Base-by-base conservation (phyloP, 1,284 basidiomycete species). In the Cryptococcus sp. region DNA sequence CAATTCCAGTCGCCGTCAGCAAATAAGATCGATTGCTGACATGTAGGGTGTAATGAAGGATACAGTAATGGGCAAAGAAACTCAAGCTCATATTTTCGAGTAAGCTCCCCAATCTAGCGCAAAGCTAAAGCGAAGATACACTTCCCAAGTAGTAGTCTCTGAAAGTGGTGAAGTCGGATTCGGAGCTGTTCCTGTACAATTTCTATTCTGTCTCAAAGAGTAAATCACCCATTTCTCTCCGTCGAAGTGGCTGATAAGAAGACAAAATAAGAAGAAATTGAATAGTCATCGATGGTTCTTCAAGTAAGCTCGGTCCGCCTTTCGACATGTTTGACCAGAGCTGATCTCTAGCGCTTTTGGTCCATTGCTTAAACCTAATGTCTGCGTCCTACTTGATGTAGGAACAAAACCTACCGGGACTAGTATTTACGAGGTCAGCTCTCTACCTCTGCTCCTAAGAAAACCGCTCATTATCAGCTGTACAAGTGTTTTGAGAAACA, bases 231-330 rank as follows among this genome's bases (percentile, higher is more conserved):
- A 11, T 9, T 14, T 18, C 4, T 40, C 40, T 21, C 32, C 16
- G 45, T 28, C 40, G 50, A 32, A 14, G 25, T 5, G 11, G 39
- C 46, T 48, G 46, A 53, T 24, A 10, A n/a, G 37, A 40, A 93
- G 58, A 71, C 86, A 91, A 76, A 96, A 94, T 79, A 89, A 91
- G 83, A 93, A 92, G 81, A 93, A 93, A 69, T 77, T 92, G 57
- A 92, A 92, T 77, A 87, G 84, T 66, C 89, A 92, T 66, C 83
- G 93, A 41, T 97, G 93, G 93, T 91, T 97, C 77, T 97, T 97
- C 82, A 96, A 97, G 46, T 53, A 19, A 37, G 50, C 25, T 11
- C n/a, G n/a, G n/a, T n/a, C n/a, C n/a, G n/a, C n/a, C n/a, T n/a
- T n/a, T n/a, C n/a, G n/a, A n/a, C n/a, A n/a, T n/a, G n/a, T n/a